Conservation (phyloP, 2,329 filamentous ascomycete genomes). For the Xylariaceae sp. region DNA sequence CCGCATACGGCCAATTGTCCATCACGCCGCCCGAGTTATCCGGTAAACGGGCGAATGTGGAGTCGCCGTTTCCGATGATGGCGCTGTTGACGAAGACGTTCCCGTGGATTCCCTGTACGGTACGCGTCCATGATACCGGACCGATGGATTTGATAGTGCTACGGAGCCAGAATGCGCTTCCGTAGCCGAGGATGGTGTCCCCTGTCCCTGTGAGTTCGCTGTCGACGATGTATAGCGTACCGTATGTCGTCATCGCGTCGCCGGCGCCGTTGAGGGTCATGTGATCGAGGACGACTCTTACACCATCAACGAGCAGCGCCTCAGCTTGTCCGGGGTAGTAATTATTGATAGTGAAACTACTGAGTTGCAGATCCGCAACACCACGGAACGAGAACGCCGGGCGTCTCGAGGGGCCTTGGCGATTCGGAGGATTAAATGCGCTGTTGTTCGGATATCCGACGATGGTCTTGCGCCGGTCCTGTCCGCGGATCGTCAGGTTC, state of each 20-base stretch:
- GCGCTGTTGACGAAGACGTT: constrained; percentile 14
- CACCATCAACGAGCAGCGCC: constrained; percentile 8
- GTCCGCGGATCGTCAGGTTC: constrained; percentile 10
- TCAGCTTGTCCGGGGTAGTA: constrained; percentile 13
- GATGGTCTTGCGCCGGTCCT: constrained; percentile 6
- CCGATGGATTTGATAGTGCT: constrained; percentile 10
- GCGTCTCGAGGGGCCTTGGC: constrained; percentile 12
- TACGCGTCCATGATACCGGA: constrained; percentile 15
- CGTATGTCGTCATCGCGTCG: constrained; percentile 15
- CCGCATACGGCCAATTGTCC: constrained; percentile 17
- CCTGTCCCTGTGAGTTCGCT: constrained; percentile 10
- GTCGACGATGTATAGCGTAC: constrained; percentile 10
- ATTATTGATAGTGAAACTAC: constrained; percentile 12
- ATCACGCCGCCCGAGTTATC: constrained; percentile 14
- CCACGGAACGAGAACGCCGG: constrained; percentile 16
- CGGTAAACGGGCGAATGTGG: constrained; percentile 12
- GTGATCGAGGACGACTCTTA: constrained; percentile 6
- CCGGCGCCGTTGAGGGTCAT: constrained; percentile 12
- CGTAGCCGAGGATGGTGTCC: constrained; percentile 14
- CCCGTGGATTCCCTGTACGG: constrained; percentile 13
- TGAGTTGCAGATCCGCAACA: constrained; percentile 10
- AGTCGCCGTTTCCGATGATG: constrained; percentile 8
- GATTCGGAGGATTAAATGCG: constrained; percentile 16
- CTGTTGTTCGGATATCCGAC: constrained; percentile 17
- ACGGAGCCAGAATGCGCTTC: constrained; percentile 13